Base-by-base conservation (phyloP, 2,329 filamentous ascomycete species). In the Aspergillus candidus region DNA sequence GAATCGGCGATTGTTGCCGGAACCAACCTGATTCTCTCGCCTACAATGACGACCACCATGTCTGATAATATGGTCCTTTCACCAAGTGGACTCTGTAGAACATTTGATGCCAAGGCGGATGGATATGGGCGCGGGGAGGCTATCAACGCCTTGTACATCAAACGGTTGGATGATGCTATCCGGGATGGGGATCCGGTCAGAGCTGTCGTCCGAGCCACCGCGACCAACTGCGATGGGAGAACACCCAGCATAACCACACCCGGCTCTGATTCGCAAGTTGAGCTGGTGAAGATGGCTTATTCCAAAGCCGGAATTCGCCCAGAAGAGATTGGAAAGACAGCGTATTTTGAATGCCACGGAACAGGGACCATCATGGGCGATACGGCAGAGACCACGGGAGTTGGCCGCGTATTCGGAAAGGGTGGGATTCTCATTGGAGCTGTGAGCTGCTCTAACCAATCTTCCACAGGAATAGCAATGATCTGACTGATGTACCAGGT, bases 51-150 rank as follows among this genome's bases (percentile, higher is more conserved):
- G 5, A 49, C 53, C 1, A 34, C 51, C 2, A 59, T 69, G 52
- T 49, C 55, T 0, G 55, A 62, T 14, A 53, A 66, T n/a, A 58
- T 60, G 1, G 57, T 69, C 0, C 50, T 73, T 2, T 66, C 65
- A 1, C 54, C 58, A 0, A 51, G 52, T 0, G 65, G 60, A 11
- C 35, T 22, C 2, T 60, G 56, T 36, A 55, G 56, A 14, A 58
- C 57, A 0, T 65, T 66, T 38, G 53, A 53, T 46, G 56, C 51
- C 8, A 44, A 45, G 1, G 61, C 63, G 0, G 50, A 66, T 38
- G 62, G 66, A 2, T 65, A 61, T 48, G 62, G 49, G 2, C 46
- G 64, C 3, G 67, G 57, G 2, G 63, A 69, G 42, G 57, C 56
- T 1, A 51, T 67, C 15, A 58, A 14, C 53, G 61, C 15, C 56